phyloP scores from a whole-genome alignment of 1,139 yeast genomes.

The Magnusiomyces suaveolens region DNA sequence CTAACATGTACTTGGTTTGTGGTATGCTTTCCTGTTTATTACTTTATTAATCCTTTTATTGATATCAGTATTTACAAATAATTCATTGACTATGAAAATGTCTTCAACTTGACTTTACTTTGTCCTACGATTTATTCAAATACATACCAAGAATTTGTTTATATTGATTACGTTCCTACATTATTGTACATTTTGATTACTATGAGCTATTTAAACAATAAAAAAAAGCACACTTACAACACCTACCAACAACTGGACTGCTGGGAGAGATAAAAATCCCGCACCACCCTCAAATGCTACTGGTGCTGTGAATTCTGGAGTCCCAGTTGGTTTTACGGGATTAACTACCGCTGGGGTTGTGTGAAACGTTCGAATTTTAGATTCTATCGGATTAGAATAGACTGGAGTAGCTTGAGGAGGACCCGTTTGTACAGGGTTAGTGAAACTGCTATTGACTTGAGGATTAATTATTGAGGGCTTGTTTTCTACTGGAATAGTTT shows the following conservation, averaged over 20 bases:
- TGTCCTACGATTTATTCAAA: no score
- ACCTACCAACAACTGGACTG: background rate
- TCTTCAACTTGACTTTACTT: no score
- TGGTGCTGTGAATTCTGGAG: background rate
- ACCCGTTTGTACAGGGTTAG: background rate
- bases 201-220: background rate
- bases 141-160: no score
- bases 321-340: background rate
- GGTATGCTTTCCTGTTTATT: no score
- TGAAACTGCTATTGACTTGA: background rate
- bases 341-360: background rate
- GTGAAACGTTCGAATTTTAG: background rate
- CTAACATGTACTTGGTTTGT: no score
- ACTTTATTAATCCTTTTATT: no score
- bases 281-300: background rate
- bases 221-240: background rate
- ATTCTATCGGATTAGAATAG: background rate
- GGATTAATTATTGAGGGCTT: background rate
- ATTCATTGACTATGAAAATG: no score
- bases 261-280: background rate
- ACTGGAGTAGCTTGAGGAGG: background rate
- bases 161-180: no score
- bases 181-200: no score
- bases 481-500: background rate
- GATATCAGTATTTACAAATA: no score